These are phyloP conservation scores for Adansonia madagascariensis DNA, from an alignment of 441 rosid species.

Conservation along the genomic window DNA sequence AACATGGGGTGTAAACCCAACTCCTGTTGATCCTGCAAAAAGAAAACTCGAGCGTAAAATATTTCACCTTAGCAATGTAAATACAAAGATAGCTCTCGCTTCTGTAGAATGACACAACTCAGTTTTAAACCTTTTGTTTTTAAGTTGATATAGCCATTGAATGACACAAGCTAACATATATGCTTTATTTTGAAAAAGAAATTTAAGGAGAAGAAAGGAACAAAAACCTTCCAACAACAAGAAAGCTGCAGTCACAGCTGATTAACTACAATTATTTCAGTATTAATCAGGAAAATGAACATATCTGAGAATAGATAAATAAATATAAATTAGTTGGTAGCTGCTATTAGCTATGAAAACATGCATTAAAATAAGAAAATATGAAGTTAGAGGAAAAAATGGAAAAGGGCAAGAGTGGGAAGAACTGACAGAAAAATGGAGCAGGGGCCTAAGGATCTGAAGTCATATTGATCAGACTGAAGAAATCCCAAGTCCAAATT, in stretches of 20 bases:
- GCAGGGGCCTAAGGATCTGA: slow-evolving; percentile 41
- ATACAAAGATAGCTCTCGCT: neutral
- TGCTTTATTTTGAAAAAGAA: slow-evolving; percentile 13
- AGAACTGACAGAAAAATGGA: neutral
- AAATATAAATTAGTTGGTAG: neutral
- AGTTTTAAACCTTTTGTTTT: too few species aligned
- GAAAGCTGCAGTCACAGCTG: slow-evolving; percentile 11
- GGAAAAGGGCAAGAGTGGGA: neutral
- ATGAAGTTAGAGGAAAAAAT: neutral
- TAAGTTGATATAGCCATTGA: neutral
- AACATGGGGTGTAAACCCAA: slow-evolving; percentile 81
- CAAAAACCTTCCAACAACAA: neutral
- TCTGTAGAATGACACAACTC: neutral
- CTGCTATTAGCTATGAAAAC: neutral
- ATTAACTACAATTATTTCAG: neutral
- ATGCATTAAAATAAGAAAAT: neutral
- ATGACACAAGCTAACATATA: neutral
- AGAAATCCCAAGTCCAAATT: neutral
- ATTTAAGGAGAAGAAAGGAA: neutral
- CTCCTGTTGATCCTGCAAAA: slow-evolving; percentile 68
- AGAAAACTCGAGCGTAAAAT: slow-evolving; percentile 25
- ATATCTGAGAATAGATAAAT: neutral
- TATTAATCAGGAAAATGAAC: neutral
- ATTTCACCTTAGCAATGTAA: slow-evolving; percentile 8
- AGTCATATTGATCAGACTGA: slow-evolving; percentile 24